Base-by-base conservation (phyloP, 2,329 filamentous ascomycete species). In the Xylaria sp. region DNA sequence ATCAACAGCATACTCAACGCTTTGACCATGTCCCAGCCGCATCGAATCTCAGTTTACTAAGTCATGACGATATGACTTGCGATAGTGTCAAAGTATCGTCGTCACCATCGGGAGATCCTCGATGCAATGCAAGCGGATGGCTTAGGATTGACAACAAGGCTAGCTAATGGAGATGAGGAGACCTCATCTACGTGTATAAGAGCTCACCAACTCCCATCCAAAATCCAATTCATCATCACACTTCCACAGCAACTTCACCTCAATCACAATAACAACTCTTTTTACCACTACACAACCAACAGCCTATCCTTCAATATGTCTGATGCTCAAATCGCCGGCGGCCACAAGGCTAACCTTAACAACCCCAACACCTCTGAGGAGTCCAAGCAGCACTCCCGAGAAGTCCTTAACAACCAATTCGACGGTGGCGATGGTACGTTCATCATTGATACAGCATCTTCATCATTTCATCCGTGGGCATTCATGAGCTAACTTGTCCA, bases 281-380 rank as follows among this genome's bases (percentile, higher is more conserved):
- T 20, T 20, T 18, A 43, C n/a, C 15, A 43, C n/a, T 10, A 43
- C 41, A 43, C 41, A 43, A 20, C n/a, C 41, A 43, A 43, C 41
- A 20, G 20, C 20, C 13, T 9, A 48, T 25, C 23, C 32, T 53
- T 20, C 77, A 83, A 71, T 46, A 86, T 85, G 83, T 77, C 83
- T 78, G 80, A 84, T 72, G 81, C 83, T 78, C 84, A 87, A 69
- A 74, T 87, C 70, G 82, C 84, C 71, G 85, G 84, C 67, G 86
- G 86, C 77, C 86, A 89, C 83, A 89, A 89, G 82, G 86, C 86
- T 66, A 86, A 83, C 75, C 73, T 88, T 68, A 84, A 83, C 77
- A 88, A 87, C 80, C 84, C 86, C 71, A 86, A 87, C 76, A 83
- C 81, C 63, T 87, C 85, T 0, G 75, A 86, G 59, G 84, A 86